Conservation (phyloP, 495 filamentous ascomycete species). For the Schizothecium vesticola region DNA sequence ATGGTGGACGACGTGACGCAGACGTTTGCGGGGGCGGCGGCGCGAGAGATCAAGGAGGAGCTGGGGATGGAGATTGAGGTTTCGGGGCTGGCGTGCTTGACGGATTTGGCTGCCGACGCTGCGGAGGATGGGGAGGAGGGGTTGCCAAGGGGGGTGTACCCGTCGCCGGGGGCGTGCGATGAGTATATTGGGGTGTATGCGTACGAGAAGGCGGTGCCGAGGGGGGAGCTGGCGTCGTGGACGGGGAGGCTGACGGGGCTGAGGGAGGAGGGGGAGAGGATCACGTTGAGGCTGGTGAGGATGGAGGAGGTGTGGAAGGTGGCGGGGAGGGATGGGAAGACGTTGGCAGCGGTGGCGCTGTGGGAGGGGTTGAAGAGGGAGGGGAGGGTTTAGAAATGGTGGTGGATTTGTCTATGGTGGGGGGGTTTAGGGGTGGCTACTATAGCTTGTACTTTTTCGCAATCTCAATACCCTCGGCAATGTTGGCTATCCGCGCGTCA, state of each 20-base stretch:
- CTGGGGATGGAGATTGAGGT: slow-evolving; percentile 60
- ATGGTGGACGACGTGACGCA: slow-evolving; percentile 75
- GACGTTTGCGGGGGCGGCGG: slow-evolving; percentile 68
- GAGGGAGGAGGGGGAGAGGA: slow-evolving; percentile 75
- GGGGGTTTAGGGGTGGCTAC: slow-evolving; percentile 4
- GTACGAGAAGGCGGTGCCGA: slow-evolving; percentile 62
- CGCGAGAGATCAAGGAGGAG: slow-evolving; percentile 90
- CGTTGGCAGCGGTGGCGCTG: slow-evolving; percentile 68
- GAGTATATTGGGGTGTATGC: slow-evolving; percentile 78
- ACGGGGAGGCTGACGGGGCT: slow-evolving; percentile 73
- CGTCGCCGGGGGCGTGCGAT: slow-evolving; percentile 75
- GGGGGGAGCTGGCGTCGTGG: slow-evolving; percentile 59
- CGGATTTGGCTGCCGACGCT: slow-evolving; percentile 60
- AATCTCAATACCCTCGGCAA: slow-evolving; percentile 82
- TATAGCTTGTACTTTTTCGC: slow-evolving; percentile 51
- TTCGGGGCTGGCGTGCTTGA: slow-evolving; percentile 41
- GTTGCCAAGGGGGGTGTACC: slow-evolving; percentile 63
- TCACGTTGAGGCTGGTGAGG: slow-evolving; percentile 64
- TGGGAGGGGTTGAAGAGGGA: slow-evolving; percentile 67
- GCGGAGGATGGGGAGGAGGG: slow-evolving; percentile 25
- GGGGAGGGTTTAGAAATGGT: slow-evolving; percentile 48
- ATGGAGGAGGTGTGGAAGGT: slow-evolving; percentile 73
- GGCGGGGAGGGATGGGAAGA: slow-evolving; percentile 72
- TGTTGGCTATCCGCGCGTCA: slow-evolving; percentile 75
- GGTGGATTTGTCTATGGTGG: neutral